Evolutionary conservation across 371 early-diverging fungal genomes (phyloP).

Genomic region (Edhazardia aedis): DNA sequence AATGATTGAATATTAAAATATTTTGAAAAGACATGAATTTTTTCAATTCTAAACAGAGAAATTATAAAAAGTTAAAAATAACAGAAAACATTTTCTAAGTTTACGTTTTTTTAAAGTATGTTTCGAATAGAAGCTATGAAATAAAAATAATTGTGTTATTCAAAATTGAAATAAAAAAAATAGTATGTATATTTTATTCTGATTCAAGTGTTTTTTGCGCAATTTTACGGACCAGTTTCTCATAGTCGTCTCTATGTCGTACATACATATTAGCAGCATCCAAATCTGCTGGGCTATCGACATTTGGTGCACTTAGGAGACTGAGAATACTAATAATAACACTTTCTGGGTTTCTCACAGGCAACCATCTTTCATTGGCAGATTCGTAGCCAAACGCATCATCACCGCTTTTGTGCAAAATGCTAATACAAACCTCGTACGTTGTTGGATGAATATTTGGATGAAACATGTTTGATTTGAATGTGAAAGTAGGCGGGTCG

Average conservation of each 20-base stretch:
- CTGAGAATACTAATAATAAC: constrained; percentile 43
- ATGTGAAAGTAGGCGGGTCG: constrained; percentile 58
- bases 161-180: no score
- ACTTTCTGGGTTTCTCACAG: constrained; percentile 46
- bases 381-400: constrained; percentile 48
- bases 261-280: constrained; percentile 55
- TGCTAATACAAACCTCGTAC: constrained; percentile 78
- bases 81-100: no score
- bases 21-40: no score
- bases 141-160: no score
- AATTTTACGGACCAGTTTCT: constrained; percentile 25
- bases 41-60: no score
- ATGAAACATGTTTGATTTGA: constrained; percentile 69
- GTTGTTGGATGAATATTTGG: constrained; percentile 63
- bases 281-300: constrained; percentile 82
- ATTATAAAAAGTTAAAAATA: no score
- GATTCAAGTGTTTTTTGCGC: not conserved
- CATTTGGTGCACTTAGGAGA: constrained; percentile 63
- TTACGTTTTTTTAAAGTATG: no score
- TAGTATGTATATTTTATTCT: no score
- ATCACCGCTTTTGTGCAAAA: constrained; percentile 77
- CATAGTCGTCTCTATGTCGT: constrained; percentile 28
- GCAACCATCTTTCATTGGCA: constrained; percentile 53
- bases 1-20: no score
- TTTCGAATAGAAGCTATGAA: no score